Conservation (phyloP, 345 rosid species). For the Hirschfeldia incana region DNA sequence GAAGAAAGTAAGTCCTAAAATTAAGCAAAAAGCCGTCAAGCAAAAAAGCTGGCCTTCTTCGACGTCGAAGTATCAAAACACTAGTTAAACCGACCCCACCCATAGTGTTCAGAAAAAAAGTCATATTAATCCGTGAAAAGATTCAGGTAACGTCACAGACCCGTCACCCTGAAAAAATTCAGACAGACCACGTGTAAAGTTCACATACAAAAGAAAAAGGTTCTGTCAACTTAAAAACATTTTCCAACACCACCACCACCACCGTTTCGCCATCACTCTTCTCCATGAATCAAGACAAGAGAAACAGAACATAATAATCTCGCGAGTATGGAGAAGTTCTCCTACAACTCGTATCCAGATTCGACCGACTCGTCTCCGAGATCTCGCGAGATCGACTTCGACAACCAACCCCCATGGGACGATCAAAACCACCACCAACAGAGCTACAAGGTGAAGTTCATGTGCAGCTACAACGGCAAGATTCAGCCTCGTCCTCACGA, state of each 20-base stretch:
- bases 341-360: slow-evolving; percentile 74
- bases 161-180: slow-evolving; percentile 3
- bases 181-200: slow-evolving; percentile 35
- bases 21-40: background rate
- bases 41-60: slow-evolving; percentile 7
- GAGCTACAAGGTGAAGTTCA: slow-evolving; percentile 66
- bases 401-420: slow-evolving; percentile 79
- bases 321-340: slow-evolving; percentile 59
- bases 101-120: slow-evolving; percentile 1
- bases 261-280: slow-evolving; percentile 5
- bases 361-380: slow-evolving; percentile 92
- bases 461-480: slow-evolving; percentile 94
- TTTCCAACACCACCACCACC: slow-evolving; percentile 27
- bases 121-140: slow-evolving; percentile 20
- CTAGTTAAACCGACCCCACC: slow-evolving; percentile 6
- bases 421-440: slow-evolving; percentile 48
- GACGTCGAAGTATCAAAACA: slow-evolving; percentile 25
- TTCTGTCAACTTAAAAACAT: slow-evolving; percentile 32
- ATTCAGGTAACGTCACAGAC: slow-evolving; percentile 18
- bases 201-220: background rate
- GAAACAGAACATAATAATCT: background rate
- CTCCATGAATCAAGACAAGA: background rate
- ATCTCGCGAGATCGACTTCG: slow-evolving; percentile 91
- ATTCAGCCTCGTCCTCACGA: slow-evolving; percentile 96
- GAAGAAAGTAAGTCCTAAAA: background rate